Conservation (phyloP, 2,329 filamentous ascomycete species). For the Colletotrichum tabaci region DNA sequence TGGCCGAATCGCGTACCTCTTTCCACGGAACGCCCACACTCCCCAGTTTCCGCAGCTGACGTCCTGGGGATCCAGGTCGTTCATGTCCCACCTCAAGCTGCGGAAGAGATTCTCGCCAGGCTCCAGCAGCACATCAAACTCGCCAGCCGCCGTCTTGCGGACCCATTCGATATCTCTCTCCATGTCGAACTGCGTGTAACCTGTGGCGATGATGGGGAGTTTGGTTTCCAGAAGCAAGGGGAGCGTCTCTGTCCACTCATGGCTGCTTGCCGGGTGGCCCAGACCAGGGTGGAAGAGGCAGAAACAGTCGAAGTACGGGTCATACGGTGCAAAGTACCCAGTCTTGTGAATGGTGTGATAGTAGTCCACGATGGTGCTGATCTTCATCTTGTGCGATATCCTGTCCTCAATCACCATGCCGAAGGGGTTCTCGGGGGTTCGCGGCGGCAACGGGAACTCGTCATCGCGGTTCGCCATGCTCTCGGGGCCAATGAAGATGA, state of each 20-base stretch:
- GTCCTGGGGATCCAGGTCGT: slow-evolving; percentile 95
- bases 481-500: slow-evolving; percentile 96
- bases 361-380: slow-evolving; percentile 97
- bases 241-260: slow-evolving; percentile 94
- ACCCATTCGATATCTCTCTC: slow-evolving; percentile 94
- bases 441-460: slow-evolving; percentile 91
- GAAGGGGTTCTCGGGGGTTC: slow-evolving; percentile 89
- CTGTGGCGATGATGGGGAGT: slow-evolving; percentile 92
- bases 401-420: slow-evolving; percentile 95
- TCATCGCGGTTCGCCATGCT: slow-evolving; percentile 94
- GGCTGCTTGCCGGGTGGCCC: slow-evolving; percentile 91
- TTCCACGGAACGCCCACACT: slow-evolving; percentile 96
- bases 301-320: slow-evolving; percentile 98
- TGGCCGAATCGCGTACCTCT: slow-evolving; percentile 76
- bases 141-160: slow-evolving; percentile 84
- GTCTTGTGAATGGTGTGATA: slow-evolving; percentile 97
- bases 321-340: slow-evolving; percentile 91
- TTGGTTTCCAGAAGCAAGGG: slow-evolving; percentile 95
- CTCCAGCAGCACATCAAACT: slow-evolving; percentile 92
- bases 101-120: slow-evolving; percentile 95
- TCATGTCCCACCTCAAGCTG: slow-evolving; percentile 96
- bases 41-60: slow-evolving; percentile 98
- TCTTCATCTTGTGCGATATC: slow-evolving; percentile 91
- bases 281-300: slow-evolving; percentile 97
- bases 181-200: slow-evolving; percentile 97